phyloP scores from a whole-genome alignment of 352 stramenopile species.

The Phytophthora constricta region DNA sequence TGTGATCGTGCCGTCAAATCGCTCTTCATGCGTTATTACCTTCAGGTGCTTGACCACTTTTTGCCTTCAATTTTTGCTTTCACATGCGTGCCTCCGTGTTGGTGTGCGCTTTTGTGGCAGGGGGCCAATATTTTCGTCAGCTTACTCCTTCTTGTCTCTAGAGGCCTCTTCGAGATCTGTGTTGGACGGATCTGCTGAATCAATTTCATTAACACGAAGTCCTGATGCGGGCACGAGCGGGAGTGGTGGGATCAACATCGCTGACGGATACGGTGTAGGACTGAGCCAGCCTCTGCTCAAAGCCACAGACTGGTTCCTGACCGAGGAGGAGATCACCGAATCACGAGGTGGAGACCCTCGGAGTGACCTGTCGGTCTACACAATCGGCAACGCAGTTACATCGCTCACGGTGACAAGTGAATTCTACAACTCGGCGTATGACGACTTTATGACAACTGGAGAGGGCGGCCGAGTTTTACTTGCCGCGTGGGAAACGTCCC shows the following conservation, averaged over 20 bases:
- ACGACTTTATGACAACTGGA: slow-evolving; percentile 38
- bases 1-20: too few species aligned
- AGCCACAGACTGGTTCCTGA: slow-evolving; percentile 60
- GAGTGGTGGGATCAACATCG: neutral
- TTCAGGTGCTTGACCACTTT: too few species aligned
- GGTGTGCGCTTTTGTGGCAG: neutral
- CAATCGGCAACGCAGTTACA: slow-evolving; percentile 47
- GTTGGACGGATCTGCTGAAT: too few species aligned
- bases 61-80: too few species aligned
- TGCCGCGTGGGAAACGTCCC: slow-evolving; percentile 49
- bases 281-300: slow-evolving; percentile 50
- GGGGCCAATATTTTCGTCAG: neutral
- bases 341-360: slow-evolving; percentile 49
- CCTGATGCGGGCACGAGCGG: neutral
- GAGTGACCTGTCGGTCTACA: slow-evolving; percentile 38
- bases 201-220: neutral
- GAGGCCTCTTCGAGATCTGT: too few species aligned
- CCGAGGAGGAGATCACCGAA: slow-evolving; percentile 46
- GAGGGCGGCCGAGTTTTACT: slow-evolving; percentile 39
- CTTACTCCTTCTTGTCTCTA: slow-evolving; percentile 18
- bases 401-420: slow-evolving; percentile 39
- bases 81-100: neutral
- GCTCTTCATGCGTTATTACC: too few species aligned
- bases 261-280: slow-evolving; percentile 32
- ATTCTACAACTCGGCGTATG: slow-evolving; percentile 48